Base-by-base conservation (phyloP, 257 asterid species). In the Apocynum venetum region DNA sequence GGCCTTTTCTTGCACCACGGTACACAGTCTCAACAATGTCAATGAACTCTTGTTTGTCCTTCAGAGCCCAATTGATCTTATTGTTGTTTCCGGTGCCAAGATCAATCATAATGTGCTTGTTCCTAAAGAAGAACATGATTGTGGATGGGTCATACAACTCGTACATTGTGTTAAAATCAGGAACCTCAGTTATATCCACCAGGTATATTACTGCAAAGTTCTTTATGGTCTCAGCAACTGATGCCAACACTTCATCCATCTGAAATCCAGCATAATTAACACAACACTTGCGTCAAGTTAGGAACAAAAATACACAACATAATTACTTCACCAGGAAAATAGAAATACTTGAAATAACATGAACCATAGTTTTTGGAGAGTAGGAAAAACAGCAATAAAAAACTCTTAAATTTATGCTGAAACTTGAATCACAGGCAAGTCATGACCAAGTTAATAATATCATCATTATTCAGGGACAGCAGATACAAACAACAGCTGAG, bases 61-160 rank as follows among this genome's bases (percentile, higher is more conserved):
- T 94, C 84, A 94, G 78, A 43, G 97, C 97, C 97, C 97, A 94
- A 86, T 94, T 66, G 49, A 66, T 38, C 48, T 66, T 66, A 66
- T 66, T 66, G 72, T 66, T 92, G 89, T 94, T 94, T 79, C 98
- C 98, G 20, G 98, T 94, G 31, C 97, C 98, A 64, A 92, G 97
- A 77, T 94, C 98, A 60, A 94, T 92, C 98, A 94, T 92, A 35
- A 94, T 94, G 85, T 94, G 98, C 85, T 94, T 94, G 97, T 94
- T 94, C 87, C 97, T 91, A 85, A 94, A 94, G 81, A 93, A 93
- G 87, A 94, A 92, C 98, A 94, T 94, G 67, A 89, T 6, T 0
- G 98, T 94, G 15, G 98, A 94, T 4, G 98, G 98, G 73, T 95
- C 98, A 14, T 93, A 95, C 83, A 95, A 61, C 87, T 95, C 98